A percentile compares a stretch with the other conserved stretches of the same genome.
phyloP scores from a whole-genome alignment of 23 red algal species.

The Pyropia yezoensis region DNA sequence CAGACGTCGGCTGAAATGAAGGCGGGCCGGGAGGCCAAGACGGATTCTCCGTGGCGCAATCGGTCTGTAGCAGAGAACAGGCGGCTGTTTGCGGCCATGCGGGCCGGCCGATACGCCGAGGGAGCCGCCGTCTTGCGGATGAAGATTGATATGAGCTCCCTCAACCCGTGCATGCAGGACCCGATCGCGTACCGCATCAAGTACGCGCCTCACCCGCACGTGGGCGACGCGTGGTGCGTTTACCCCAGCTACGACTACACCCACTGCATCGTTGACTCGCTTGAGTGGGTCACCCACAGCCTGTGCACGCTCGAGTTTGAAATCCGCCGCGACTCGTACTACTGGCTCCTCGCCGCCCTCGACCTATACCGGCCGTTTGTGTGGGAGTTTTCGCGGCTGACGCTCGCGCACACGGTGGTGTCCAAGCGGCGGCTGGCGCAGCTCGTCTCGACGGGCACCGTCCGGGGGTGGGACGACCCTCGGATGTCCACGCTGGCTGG shows the following conservation, averaged over 20 bases:
- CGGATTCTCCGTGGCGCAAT: slow-evolving; percentile 79
- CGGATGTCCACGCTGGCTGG: slow-evolving; percentile 91
- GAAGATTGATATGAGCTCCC: slow-evolving; percentile 97
- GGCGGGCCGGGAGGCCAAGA: slow-evolving; percentile 53
- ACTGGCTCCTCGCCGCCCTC: slow-evolving; percentile 96
- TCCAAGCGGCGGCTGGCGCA: slow-evolving; percentile 82
- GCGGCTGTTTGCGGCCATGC: slow-evolving; percentile 85
- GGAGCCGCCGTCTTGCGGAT: slow-evolving; percentile 86
- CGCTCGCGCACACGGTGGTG: slow-evolving; percentile 81
- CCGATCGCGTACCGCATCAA: slow-evolving; percentile 95
- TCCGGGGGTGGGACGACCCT: slow-evolving; percentile 97
- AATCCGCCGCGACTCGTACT: slow-evolving; percentile 95
- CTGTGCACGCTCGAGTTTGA: slow-evolving; percentile 99
- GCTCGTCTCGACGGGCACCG: slow-evolving; percentile 64
- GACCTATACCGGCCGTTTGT: slow-evolving; percentile 98
- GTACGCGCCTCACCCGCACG: slow-evolving; percentile 72
- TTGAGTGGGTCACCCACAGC: slow-evolving; percentile 99
- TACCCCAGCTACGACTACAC: slow-evolving; percentile 99
- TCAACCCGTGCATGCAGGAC: slow-evolving; percentile 90
- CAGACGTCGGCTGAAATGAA: slow-evolving; percentile 82
- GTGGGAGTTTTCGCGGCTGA: slow-evolving; percentile 90
- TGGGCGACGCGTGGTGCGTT: slow-evolving; percentile 92
- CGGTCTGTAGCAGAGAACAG: slow-evolving; percentile 74
- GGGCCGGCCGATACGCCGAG: slow-evolving; percentile 75
- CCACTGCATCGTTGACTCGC: slow-evolving; percentile 96